Percentiles rank a stretch among this genome's conserved stretches.
These are phyloP conservation scores for Plantago ovata DNA, from an alignment of 257 asterid genomes.

Conservation along the genomic window DNA sequence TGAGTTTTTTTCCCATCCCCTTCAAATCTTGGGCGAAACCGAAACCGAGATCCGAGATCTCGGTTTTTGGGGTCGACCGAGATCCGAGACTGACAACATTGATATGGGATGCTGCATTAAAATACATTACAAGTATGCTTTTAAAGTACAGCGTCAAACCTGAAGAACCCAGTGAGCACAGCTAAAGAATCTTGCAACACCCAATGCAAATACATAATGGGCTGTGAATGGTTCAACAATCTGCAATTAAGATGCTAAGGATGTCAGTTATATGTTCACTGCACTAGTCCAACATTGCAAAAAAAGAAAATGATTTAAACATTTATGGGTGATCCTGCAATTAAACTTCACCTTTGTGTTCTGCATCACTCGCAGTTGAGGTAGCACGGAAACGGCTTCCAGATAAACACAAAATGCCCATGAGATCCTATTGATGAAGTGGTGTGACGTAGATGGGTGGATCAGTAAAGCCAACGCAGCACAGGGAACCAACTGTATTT, in stretches of 20 bases:
- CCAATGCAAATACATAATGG: constrained; percentile 74
- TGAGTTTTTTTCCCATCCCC: no score
- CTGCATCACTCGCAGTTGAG: constrained; percentile 74
- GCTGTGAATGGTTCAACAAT: constrained; percentile 83
- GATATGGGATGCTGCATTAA: no score
- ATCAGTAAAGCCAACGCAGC: constrained; percentile 52
- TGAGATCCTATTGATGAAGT: constrained; percentile 49
- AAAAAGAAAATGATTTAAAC: neutral
- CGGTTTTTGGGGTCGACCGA: no score
- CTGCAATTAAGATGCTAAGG: constrained; percentile 28
- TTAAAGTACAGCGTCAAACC: constrained; percentile 34
- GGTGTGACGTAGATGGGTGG: constrained; percentile 68
- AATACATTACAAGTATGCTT: neutral
- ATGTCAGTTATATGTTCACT: constrained; percentile 1
- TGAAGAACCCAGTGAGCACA: constrained; percentile 87
- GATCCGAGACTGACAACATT: no score
- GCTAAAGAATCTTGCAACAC: constrained; percentile 76
- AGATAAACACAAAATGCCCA: constrained; percentile 85
- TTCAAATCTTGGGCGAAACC: no score
- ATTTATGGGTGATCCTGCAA: constrained; percentile 1
- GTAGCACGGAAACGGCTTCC: constrained; percentile 74
- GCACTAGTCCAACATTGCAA: constrained; percentile 9
- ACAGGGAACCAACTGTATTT: constrained; percentile 59
- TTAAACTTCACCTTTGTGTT: constrained; percentile 49
- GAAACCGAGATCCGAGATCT: no score